Conservation (phyloP, 2,329 filamentous ascomycete genomes). For the Epichloe typhina region DNA sequence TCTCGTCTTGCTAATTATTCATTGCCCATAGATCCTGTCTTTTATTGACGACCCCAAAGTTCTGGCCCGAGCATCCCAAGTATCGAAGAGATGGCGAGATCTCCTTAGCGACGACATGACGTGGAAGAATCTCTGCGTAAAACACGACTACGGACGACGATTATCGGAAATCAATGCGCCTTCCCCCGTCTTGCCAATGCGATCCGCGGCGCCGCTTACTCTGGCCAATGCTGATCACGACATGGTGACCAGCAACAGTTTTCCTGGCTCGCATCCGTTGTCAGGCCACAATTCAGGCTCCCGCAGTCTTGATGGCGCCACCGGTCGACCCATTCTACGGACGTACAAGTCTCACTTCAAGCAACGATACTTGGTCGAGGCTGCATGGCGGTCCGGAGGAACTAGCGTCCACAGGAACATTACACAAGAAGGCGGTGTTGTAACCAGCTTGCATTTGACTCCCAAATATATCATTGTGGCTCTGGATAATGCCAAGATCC, state of each 20-base stretch:
- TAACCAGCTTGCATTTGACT: constrained; percentile 88
- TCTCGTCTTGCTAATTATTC: constrained; percentile 5
- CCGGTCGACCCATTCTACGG: constrained; percentile 48
- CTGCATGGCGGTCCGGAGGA: constrained; percentile 91
- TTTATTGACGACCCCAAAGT: constrained; percentile 97
- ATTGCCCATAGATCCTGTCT: constrained; percentile 57
- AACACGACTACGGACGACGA: constrained; percentile 69
- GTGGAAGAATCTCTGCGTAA: constrained; percentile 94
- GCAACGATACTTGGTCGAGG: constrained; percentile 91
- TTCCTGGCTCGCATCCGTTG: constrained; percentile 29
- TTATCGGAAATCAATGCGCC: constrained; percentile 36
- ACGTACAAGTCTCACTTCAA: constrained; percentile 97
- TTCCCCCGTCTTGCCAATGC: constrained; percentile 17
- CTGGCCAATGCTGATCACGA: constrained; percentile 24
- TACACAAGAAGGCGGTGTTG: constrained; percentile 90
- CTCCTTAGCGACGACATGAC: constrained; percentile 92
- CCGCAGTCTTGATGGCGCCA: constrained; percentile 42
- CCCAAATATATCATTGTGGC: constrained; percentile 95
- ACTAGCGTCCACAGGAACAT: constrained; percentile 73
- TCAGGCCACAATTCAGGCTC: constrained; percentile 25
- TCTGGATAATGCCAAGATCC: constrained; percentile 95
- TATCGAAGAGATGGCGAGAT: constrained; percentile 90
- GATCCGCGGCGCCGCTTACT: constrained; percentile 16
- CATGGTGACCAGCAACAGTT: constrained; percentile 25
- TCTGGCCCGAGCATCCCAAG: constrained; percentile 82